Evolutionary conservation across 805 yeast genomes (phyloP), one percentile per base, ranked within the genome.

Genomic region (Candida sakaeoensis): DNA sequence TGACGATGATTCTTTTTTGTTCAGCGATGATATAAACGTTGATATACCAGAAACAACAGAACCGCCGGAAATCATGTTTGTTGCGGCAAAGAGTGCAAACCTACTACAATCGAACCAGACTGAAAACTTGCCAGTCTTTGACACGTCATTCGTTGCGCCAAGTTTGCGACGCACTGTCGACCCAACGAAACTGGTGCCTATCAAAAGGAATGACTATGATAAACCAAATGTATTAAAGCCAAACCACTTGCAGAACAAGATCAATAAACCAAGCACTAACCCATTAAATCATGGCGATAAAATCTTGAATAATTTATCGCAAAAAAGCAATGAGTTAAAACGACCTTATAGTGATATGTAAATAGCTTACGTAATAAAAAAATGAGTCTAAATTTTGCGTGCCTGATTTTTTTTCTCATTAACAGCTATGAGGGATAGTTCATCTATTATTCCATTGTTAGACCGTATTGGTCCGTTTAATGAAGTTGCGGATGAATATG

Each of bases 181-280:
- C 55, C 91, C 82, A 33, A 69, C 73, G 1, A 79, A 75, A 42
- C 83, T 90, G 0, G 75, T 78, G 3, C 89, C 85, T 2, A 65
- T 84, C 2, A 76, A 75, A 42, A 61, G 80, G 22, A 36, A 55
- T 1, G 61, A 55, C 6, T 13, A n/a, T n/a, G 36, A 13, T 13
- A 19, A 17, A 12, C 13, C 28, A 19, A 36, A 27, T 27, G 24
- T 27, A 14, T 22, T 33, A 19, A 23, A 23, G n/a, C 32, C 39
- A 25, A 36, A 32, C 27, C 39, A 29, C 22, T 27, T 38, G 16
- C 35, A 33, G 19, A 33, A 24, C 15, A 22, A 22, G 17, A 29
- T 40, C 7, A 36, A 27, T 14, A 34, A 40, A 26, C 42, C 47
- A 6, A 33, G 29, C n/a, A 21, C 36, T 3, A 31, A 38, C 16